A percentile compares a stretch with the other conserved stretches of the same genome.
Evolutionary conservation across 2,329 filamentous ascomycete genomes (phyloP).

Genomic region (Botrytis sinoallii): DNA sequence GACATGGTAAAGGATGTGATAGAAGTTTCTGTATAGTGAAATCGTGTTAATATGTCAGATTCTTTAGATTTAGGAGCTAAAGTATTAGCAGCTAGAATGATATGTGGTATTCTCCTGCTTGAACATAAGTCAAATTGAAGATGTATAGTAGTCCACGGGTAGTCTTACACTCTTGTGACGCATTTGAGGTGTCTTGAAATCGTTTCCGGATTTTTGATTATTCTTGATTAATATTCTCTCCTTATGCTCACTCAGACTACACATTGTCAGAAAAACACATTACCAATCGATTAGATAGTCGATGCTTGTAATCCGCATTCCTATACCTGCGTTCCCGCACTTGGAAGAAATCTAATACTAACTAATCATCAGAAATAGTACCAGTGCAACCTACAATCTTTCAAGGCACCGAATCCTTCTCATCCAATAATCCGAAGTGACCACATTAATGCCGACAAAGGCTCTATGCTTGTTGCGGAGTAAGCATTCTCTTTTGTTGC

Average conservation of each 20-base stretch:
- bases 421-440: neutral
- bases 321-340: too few relatives aligned
- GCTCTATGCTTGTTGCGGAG: neutral
- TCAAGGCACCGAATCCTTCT: neutral
- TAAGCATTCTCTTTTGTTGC: neutral
- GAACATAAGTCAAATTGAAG: neutral
- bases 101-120: neutral
- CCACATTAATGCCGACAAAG: too few relatives aligned
- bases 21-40: neutral
- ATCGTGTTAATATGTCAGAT: neutral
- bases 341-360: neutral
- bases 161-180: neutral
- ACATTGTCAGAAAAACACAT: neutral
- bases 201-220: neutral
- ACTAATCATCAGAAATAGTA: neutral
- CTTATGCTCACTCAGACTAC: too few relatives aligned
- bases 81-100: neutral
- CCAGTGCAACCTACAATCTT: neutral
- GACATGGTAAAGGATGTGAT: neutral
- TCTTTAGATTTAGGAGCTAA: neutral
- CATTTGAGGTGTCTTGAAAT: neutral
- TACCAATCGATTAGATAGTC: rapidly evolving
- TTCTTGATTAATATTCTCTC: neutral
- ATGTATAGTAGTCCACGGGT: rapidly evolving
- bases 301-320: too few relatives aligned